Conservation (phyloP, 2,329 filamentous ascomycete genomes). For the Trichothecium sympodiale region DNA sequence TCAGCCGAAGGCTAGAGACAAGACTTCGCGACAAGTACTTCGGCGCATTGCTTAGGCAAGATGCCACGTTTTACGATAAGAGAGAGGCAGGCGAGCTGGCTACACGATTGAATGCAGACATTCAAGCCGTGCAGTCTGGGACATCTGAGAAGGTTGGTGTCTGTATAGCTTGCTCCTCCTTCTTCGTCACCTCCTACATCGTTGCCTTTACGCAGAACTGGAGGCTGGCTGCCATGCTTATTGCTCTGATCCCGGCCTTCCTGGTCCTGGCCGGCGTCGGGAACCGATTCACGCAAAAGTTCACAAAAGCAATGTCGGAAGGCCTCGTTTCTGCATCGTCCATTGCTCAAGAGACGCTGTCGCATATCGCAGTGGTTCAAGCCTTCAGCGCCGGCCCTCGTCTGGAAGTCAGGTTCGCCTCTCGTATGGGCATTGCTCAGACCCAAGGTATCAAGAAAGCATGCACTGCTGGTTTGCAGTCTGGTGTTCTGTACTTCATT, state of each 20-base stretch:
- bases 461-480: conserved; percentile 42
- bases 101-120: conserved; percentile 52
- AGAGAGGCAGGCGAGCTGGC: conserved; percentile 52
- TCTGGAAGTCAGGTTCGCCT: conserved; percentile 48
- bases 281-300: conserved; percentile 42
- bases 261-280: conserved; percentile 46
- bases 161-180: conserved; percentile 48
- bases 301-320: conserved; percentile 35
- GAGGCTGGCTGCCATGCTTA: conserved; percentile 50
- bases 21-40: conserved; percentile 76
- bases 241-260: conserved; percentile 52
- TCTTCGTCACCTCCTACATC: conserved; percentile 56
- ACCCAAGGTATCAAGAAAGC: conserved; percentile 47
- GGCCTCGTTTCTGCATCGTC: conserved; percentile 47
- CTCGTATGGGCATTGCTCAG: conserved; percentile 36
- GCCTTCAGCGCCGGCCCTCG: conserved; percentile 49
- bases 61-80: conserved; percentile 81
- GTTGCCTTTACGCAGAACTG: conserved; percentile 56
- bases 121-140: conserved; percentile 54
- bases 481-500: conserved; percentile 55
- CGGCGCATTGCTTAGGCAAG: conserved; percentile 79
- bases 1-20: conserved; percentile 51
- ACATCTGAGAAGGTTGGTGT: conserved; percentile 63
- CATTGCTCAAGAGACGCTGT: conserved; percentile 51
- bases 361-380: conserved; percentile 50